Evolutionary conservation across 805 yeast species (phyloP).

Genomic region (Metschnikowia continentalis): DNA sequence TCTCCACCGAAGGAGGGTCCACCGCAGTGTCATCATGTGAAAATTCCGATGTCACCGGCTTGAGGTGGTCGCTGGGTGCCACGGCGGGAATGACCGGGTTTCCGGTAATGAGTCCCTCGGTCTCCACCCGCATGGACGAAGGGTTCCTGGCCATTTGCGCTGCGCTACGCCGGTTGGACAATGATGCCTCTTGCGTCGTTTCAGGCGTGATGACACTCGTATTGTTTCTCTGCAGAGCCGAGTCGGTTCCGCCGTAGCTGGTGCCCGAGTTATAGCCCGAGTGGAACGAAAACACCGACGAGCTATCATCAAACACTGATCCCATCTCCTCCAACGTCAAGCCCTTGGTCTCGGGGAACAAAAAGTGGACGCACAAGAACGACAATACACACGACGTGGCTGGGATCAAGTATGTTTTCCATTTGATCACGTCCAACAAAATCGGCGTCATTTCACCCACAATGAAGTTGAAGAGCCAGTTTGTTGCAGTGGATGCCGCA

Average conservation of each 20-base stretch:
- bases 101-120: slow-evolving; percentile 30
- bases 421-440: slow-evolving; percentile 66
- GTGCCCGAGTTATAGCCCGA: slow-evolving; percentile 21
- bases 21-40: slow-evolving; percentile 16
- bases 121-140: slow-evolving; percentile 27
- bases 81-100: slow-evolving; percentile 19
- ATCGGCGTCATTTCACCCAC: slow-evolving; percentile 93
- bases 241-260: slow-evolving; percentile 14
- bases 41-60: slow-evolving; percentile 16
- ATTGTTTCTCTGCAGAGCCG: slow-evolving; percentile 8
- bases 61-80: slow-evolving; percentile 8
- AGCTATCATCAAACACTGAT: slow-evolving; percentile 67
- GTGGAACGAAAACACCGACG: slow-evolving; percentile 41
- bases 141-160: slow-evolving; percentile 44
- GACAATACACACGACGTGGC: slow-evolving; percentile 74
- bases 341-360: slow-evolving; percentile 90
- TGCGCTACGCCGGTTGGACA: slow-evolving; percentile 20
- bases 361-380: slow-evolving; percentile 62
- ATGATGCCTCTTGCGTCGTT: slow-evolving; percentile 4
- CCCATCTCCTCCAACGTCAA: slow-evolving; percentile 90
- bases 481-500: slow-evolving; percentile 83
- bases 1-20: slow-evolving; percentile 17
- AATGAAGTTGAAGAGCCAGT: slow-evolving; percentile 88
- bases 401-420: slow-evolving; percentile 81
- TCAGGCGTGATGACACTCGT: slow-evolving; percentile 3